Conservation (phyloP, 164 flowering plant genomes). For the Piper longum region DNA sequence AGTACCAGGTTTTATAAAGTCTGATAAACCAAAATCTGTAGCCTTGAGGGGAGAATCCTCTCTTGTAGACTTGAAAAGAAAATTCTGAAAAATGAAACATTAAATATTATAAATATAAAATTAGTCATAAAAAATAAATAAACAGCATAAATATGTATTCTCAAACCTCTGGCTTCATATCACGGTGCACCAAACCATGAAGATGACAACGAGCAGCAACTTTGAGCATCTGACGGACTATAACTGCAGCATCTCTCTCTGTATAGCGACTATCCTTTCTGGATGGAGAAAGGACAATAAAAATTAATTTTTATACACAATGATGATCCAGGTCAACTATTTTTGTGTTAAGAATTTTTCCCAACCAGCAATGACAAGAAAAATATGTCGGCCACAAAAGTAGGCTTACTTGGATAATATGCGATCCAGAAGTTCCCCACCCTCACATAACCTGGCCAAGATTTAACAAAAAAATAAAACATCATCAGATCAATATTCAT, state of each 20-base stretch:
- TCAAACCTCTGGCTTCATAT: conserved; percentile 96
- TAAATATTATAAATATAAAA: background rate
- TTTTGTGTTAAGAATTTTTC: too few species aligned
- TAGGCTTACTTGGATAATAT: conserved; percentile 78
- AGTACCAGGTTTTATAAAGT: conserved; percentile 91
- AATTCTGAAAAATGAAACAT: conserved; percentile 46
- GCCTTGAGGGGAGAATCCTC: conserved; percentile 68
- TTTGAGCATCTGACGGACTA: conserved; percentile 95
- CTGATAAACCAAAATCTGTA: conserved; percentile 82
- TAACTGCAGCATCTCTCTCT: conserved; percentile 89
- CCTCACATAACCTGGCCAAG: conserved; percentile 79
- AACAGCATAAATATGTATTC: conserved; percentile 1
- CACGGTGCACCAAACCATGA: conserved; percentile 95
- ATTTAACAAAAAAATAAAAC: background rate
- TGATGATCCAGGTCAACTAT: too few species aligned
- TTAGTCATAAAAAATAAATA: background rate
- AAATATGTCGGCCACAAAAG: background rate
- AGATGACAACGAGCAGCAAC: conserved; percentile 97
- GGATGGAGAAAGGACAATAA: conserved; percentile 7
- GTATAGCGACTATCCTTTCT: conserved; percentile 93
- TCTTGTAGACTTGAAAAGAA: conserved; percentile 80
- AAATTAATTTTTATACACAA: too few species aligned
- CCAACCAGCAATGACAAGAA: background rate
- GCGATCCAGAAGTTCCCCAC: conserved; percentile 91
- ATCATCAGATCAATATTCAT: background rate